phyloP scores from a whole-genome alignment of 1,284 basidiomycete genomes.

The Inonotus hispidus region DNA sequence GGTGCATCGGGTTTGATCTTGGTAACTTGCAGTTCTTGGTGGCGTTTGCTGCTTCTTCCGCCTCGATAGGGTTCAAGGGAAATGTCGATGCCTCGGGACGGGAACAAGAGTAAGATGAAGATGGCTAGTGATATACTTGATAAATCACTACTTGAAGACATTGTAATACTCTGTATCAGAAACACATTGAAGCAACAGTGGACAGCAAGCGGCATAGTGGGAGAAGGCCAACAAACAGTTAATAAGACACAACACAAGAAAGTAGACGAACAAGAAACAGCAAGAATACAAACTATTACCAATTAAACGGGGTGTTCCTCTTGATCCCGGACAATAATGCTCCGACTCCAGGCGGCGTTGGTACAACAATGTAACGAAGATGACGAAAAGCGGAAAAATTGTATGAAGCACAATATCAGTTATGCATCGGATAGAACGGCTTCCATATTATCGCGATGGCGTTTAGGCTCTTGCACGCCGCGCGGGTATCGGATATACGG shows the following conservation, averaged over 20 bases:
- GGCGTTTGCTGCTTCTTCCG: not conserved
- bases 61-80: not conserved
- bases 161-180: not conserved
- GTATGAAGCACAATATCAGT: not conserved
- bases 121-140: not conserved
- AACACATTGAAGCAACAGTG: not conserved
- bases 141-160: not conserved
- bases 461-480: not conserved
- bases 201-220: not conserved
- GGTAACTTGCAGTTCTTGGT: not conserved
- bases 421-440: not conserved
- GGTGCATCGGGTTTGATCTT: not conserved
- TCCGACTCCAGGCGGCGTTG: not conserved
- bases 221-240: too few species aligned
- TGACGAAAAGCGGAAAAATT: not conserved
- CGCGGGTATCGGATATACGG: conserved; percentile 10
- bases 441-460: conserved; percentile 3
- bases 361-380: not conserved
- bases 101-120: not conserved
- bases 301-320: not conserved
- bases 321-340: not conserved
- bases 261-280: not conserved
- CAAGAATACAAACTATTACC: not conserved
- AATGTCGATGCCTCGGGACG: not conserved
- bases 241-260: not conserved